These are phyloP conservation scores for Ophiostoma quercus DNA, from an alignment of 2,329 filamentous ascomycete species.

Conservation along the genomic window DNA sequence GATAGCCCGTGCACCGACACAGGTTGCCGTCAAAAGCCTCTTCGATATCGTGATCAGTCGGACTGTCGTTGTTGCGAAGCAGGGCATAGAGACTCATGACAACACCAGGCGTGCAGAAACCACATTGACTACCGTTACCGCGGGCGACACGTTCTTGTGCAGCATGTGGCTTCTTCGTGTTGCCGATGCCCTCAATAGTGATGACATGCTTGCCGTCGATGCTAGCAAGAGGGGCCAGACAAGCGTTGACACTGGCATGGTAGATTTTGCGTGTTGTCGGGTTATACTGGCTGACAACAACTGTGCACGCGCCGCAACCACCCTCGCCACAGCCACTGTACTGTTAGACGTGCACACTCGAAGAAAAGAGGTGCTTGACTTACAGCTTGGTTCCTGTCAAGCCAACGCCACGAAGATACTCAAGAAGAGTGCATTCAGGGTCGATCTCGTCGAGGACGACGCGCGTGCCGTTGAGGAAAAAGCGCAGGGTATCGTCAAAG, in stretches of 20 bases:
- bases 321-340: conserved; percentile 82
- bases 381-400: conserved; percentile 89
- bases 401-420: conserved; percentile 88
- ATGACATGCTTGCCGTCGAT: conserved; percentile 98
- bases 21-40: conserved; percentile 97
- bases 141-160: conserved; percentile 86
- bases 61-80: conserved; percentile 73
- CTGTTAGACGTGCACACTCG: background rate
- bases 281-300: conserved; percentile 90
- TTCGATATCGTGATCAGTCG: conserved; percentile 78
- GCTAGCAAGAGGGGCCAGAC: conserved; percentile 84
- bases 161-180: conserved; percentile 79
- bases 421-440: conserved; percentile 84
- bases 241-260: conserved; percentile 95
- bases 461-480: conserved; percentile 91
- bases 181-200: conserved; percentile 93
- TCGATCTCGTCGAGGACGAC: conserved; percentile 82
- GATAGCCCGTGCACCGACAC: conserved; percentile 91
- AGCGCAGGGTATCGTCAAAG: conserved; percentile 83
- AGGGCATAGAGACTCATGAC: conserved; percentile 97
- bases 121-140: conserved; percentile 80
- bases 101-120: conserved; percentile 95
- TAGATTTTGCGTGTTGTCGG: conserved; percentile 89
- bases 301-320: conserved; percentile 92
- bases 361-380: conserved; percentile 25